Evolutionary conservation across 352 stramenopile species (phyloP), one percentile per base, ranked within the genome.

Genomic region (Phytophthora boehmeriae): DNA sequence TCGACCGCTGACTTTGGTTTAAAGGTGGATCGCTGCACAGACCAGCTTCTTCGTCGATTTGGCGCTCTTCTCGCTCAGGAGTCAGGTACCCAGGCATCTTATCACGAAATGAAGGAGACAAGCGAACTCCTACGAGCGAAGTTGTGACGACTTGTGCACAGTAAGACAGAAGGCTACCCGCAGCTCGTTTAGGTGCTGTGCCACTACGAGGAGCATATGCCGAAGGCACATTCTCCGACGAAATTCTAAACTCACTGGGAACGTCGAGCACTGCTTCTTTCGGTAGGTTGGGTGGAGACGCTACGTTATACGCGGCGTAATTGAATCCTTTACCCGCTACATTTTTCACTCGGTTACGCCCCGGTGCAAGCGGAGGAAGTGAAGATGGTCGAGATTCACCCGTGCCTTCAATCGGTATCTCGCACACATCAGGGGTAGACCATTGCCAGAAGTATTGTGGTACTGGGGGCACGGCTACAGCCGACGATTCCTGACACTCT

Each of bases 131-230:
- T 25, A 60, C 10, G 38, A 71, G 47, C 13, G 69, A 74, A 2
- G 70, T 73, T 14, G 62, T 52, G 28, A 85, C 49, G 0, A 87
- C 39, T 44, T 82, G 75, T 17, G 75, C 56, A 35, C 73, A 87
- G 55, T 72, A 83, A 10, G 78, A 59, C n/a, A 86, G 32, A 2
- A 86, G 49, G 6, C 47, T 52, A 23, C 53, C 51, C 1, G 69
- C 63, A 16, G 48, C 42, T 55, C 69, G 73, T 43, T 80, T 80
- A 17, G 45, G 41, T 1, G 63, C 28, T 28, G 46, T 54, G 17
- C 50, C 56, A 23, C 22, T 56, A 32, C 35, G 47, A 35, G 43
- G 28, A 47, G 35, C 54, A 30, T 34, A 28, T 8, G 55, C 25
- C 8, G 47, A 57, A 8, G 58, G 46, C 45, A 63, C 23, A 1